Conservation (phyloP, 106 monocot species). For the Platanthera guangdongensis region DNA sequence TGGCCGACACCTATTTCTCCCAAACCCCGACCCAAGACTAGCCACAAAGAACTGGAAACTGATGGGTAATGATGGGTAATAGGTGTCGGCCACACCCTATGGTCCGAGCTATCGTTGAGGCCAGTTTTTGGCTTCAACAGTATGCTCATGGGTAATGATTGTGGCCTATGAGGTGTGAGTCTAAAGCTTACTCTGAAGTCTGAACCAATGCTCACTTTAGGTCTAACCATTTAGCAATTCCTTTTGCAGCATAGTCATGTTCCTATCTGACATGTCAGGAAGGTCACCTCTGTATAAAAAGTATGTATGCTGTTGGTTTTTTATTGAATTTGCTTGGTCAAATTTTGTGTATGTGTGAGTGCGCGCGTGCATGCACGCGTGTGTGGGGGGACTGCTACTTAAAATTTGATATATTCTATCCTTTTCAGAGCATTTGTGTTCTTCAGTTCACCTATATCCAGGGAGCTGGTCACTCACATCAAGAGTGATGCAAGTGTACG, state of each 20-base stretch:
- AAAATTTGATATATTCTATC: neutral
- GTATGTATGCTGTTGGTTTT: constrained; percentile 31
- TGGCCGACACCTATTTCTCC: too few relatives aligned
- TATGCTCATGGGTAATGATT: too few relatives aligned
- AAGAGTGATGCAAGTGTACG: constrained; percentile 76
- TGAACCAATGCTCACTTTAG: neutral
- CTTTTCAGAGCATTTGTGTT: constrained; percentile 84
- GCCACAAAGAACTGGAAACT: too few relatives aligned
- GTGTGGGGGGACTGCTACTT: neutral
- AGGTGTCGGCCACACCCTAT: too few relatives aligned
- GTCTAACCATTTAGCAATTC: constrained; percentile 3
- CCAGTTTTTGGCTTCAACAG: too few relatives aligned
- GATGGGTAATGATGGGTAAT: too few relatives aligned
- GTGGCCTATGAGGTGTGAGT: too few relatives aligned
- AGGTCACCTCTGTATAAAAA: constrained; percentile 51
- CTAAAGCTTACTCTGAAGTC: too few relatives aligned
- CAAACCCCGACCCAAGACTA: too few relatives aligned
- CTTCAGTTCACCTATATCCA: constrained; percentile 85
- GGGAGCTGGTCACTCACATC: constrained; percentile 64
- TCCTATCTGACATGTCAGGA: constrained; percentile 7
- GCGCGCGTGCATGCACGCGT: too few relatives aligned
- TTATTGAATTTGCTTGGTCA: neutral
- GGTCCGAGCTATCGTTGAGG: too few relatives aligned
- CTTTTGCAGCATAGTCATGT: constrained; percentile 8
- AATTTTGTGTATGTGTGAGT: neutral